These are phyloP conservation scores for Penicillium fuscoglaucum DNA, from an alignment of 2,329 filamentous ascomycete species.

Conservation along the genomic window DNA sequence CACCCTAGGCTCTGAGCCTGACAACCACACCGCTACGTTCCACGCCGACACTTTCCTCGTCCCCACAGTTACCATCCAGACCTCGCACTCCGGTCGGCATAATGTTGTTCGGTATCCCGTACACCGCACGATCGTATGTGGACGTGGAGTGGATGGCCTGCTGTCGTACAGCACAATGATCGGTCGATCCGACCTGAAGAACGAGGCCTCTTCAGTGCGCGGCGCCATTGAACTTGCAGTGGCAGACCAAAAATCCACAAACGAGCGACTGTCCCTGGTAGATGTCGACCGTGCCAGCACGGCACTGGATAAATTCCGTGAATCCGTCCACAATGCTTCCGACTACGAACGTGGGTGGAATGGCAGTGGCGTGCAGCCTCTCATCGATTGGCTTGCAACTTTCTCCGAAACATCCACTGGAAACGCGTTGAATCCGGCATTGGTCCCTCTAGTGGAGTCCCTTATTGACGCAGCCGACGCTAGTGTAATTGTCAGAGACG, in stretches of 20 bases:
- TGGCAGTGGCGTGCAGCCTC: conserved; percentile 64
- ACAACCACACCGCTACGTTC: conserved; percentile 52
- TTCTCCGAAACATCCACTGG: conserved; percentile 32
- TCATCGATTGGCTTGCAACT: conserved; percentile 64
- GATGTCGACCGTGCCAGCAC: conserved; percentile 64
- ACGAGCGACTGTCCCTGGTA: conserved; percentile 51
- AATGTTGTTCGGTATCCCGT: conserved; percentile 76
- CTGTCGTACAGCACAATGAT: conserved; percentile 38
- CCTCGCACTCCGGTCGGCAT: conserved; percentile 62
- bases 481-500: conserved; percentile 32
- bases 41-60: conserved; percentile 68
- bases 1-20: conserved; percentile 51
- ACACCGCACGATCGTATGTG: conserved; percentile 75
- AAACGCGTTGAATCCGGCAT: conserved; percentile 61
- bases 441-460: conserved; percentile 67
- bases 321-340: conserved; percentile 67
- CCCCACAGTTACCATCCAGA: conserved; percentile 69
- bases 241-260: conserved; percentile 36
- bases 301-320: conserved; percentile 67
- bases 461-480: conserved; percentile 53
- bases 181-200: conserved; percentile 32
- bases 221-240: conserved; percentile 49
- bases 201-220: conserved; percentile 34
- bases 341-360: conserved; percentile 75
- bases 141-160: conserved; percentile 69